Conservation (phyloP, 768 basidiomycete genomes). For the Russula sp. region DNA sequence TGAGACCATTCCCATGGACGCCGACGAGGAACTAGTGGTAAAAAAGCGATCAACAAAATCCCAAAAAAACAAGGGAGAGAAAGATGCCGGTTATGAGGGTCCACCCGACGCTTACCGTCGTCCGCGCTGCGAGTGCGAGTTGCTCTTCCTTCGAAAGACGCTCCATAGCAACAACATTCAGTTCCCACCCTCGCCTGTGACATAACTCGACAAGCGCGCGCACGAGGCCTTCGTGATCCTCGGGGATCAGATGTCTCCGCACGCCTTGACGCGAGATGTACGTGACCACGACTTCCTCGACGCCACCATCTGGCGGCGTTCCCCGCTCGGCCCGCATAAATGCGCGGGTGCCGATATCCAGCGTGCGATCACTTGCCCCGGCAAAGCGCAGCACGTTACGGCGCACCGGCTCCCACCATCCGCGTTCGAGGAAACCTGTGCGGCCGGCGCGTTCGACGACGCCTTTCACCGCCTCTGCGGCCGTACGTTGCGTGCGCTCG, state of each 20-base stretch:
- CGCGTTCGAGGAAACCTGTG: conserved; percentile 33
- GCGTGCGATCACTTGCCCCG: conserved; percentile 37
- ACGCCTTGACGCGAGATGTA: conserved; percentile 68
- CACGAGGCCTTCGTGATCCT: conserved; percentile 53
- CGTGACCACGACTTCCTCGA: conserved; percentile 52
- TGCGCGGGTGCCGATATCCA: conserved; percentile 30
- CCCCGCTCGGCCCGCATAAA: conserved; percentile 13
- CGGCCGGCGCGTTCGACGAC: conserved; percentile 40
- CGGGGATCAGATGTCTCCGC: conserved; percentile 46
- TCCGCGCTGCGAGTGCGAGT: conserved; percentile 53
- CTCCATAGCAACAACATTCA: conserved; percentile 58
- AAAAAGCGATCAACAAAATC: neutral
- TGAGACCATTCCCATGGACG: conserved; percentile 62
- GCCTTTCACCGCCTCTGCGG: conserved; percentile 51
- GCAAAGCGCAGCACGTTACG: conserved; percentile 62
- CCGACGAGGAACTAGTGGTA: conserved; percentile 20
- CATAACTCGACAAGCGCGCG: conserved; percentile 45
- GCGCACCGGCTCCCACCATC: conserved; percentile 79
- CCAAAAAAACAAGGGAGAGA: neutral
- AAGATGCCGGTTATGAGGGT: neutral
- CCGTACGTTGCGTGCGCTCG: conserved; percentile 60
- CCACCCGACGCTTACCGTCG: conserved; percentile 48
- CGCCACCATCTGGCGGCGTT: conserved; percentile 14
- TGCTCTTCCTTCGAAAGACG: conserved; percentile 71
- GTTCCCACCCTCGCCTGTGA: conserved; percentile 46